Evolutionary conservation across 371 early-diverging fungal species (phyloP), one percentile per base, ranked within the genome.

Genomic region (Catenaria anguillulae): DNA sequence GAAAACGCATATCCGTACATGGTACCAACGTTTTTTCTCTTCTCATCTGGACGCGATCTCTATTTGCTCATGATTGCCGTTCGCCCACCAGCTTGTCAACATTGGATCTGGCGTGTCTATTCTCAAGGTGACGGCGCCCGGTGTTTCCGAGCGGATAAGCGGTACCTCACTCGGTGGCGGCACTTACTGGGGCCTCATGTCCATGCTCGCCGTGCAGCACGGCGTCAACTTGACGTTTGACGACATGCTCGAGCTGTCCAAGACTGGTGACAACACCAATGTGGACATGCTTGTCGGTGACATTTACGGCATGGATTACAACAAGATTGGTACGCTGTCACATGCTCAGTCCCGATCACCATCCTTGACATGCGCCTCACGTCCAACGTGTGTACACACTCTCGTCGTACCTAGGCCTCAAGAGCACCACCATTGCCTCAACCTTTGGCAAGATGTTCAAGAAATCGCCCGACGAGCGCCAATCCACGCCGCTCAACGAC

Each of bases 121-220:
- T 31, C 64, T 92, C 37, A 88, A 90, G 72, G 93, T 92, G 33
- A 87, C 89, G 24, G 83, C 80, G 15, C 82, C 84, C 4, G 80
- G 83, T 56, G 77, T 88, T 34, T 89, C 82, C 65, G 84, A 85
- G 66, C 80, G 91, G 60, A 88, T 95, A 64, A 87, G 89, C 69
- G 97, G 93, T 68, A 94, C 94, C 31, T 91, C 92, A 60, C 78
- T 97, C 62, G 97, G 97, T 55, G 97, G 97, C 55, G 97, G 95
- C 61, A 97, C 97, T n/a, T 76, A 94, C 29, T 95, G 95, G 95
- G 97, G 97, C 3, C 73, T 97, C 33, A 70, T 92, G 60, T 83
- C 89, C 4, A 68, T 93, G 60, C 73, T 97, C 64, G 93, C 93
- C 23, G 82, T 17, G 24, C 58, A 58, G 21, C 4, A 68, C 24